Evolutionary conservation across 306 rosid species (phyloP), one percentile per base, ranked within the genome.

Genomic region (Albizia julibrissin): DNA sequence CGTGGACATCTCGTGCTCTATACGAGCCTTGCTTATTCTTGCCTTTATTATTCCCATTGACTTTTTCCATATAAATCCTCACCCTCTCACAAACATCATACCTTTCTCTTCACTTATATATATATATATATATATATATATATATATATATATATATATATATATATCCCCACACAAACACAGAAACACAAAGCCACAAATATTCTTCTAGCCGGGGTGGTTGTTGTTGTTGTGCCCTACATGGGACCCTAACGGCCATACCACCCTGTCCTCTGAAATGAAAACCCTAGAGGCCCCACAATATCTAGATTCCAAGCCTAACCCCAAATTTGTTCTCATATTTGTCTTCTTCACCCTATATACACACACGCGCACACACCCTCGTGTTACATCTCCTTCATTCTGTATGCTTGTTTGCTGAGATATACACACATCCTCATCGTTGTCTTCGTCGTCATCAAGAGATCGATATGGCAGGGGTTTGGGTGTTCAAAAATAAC

Each of bases 1-100:
- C 97, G 91, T 90, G 92, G 93, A 84, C 88, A 84, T 85, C 94
- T 84, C 88, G 91, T 90, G 93, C 85, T 75, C n/a, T 61, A 52
- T 85, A 74, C 14, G 18, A 22, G 9, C 62, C 62, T 56, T n/a
- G 12, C 67, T 65, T 2, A 52, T 59, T 6, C 58, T 49, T 49
- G 19, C 31, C n/a, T 67, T 81, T 26, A 50, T 33, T 14, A 65
- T 31, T 71, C 40, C 40, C 16, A 67, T 76, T 65, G 81, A 81
- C 85, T 50, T 82, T 22, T 7, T 34, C 7, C 39, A 8, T 4
- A 37, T 37, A n/a, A 76, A 49, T 19, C 72, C 12, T 5, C 14
- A 9, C 46, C 46, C 46, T 43, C 14, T 43, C 46, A 42, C 10
- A 42, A 8, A 42, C 12, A 42, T 42, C 12, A 42, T 42, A 8